These are phyloP conservation scores for Entophlyctis helioformis DNA, from an alignment of 192 early-diverging fungal genomes.

Conservation along the genomic window DNA sequence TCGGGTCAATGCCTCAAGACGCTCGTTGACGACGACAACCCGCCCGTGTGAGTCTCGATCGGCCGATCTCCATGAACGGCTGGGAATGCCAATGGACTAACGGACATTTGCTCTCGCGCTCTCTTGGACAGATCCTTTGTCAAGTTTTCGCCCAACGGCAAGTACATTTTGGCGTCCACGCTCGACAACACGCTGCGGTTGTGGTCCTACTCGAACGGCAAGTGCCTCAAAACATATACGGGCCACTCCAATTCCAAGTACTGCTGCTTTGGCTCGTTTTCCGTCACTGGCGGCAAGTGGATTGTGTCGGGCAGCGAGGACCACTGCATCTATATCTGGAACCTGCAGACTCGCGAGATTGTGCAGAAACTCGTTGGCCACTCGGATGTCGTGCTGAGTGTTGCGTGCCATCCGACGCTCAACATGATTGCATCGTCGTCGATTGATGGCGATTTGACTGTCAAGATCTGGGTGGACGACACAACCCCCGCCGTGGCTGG, in stretches of 20 bases:
- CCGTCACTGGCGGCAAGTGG: slow-evolving; percentile 86
- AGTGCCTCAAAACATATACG: slow-evolving; percentile 89
- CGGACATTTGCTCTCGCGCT: too few relatives aligned
- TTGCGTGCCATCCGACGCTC: slow-evolving; percentile 85
- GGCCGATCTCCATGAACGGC: too few relatives aligned
- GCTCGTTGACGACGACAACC: slow-evolving; percentile 89
- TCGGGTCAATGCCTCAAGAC: slow-evolving; percentile 98
- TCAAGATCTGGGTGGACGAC: slow-evolving; percentile 67
- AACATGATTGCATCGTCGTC: slow-evolving; percentile 94
- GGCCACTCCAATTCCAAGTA: slow-evolving; percentile 87
- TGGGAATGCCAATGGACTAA: too few relatives aligned
- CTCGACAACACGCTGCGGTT: slow-evolving; percentile 87
- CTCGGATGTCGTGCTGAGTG: slow-evolving; percentile 77
- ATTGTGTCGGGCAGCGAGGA: slow-evolving; percentile 96
- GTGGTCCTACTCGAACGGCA: slow-evolving; percentile 89
- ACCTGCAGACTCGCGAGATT: slow-evolving; percentile 88
- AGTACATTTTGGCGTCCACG: slow-evolving; percentile 92
- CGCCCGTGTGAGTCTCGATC: slow-evolving; percentile 60
- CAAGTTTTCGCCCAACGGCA: slow-evolving; percentile 98
- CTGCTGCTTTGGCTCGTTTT: slow-evolving; percentile 90
- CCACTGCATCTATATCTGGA: slow-evolving; percentile 91
- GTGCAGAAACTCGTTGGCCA: slow-evolving; percentile 91
- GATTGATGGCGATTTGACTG: slow-evolving; percentile 74
- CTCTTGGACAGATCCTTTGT: slow-evolving; percentile 61
- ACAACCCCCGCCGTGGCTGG: not conserved